Percentiles rank a stretch among this genome's conserved stretches.
phyloP scores from a whole-genome alignment of 2,329 filamentous ascomycete genomes.

The Ophiocordyceps camponoti-floridani region DNA sequence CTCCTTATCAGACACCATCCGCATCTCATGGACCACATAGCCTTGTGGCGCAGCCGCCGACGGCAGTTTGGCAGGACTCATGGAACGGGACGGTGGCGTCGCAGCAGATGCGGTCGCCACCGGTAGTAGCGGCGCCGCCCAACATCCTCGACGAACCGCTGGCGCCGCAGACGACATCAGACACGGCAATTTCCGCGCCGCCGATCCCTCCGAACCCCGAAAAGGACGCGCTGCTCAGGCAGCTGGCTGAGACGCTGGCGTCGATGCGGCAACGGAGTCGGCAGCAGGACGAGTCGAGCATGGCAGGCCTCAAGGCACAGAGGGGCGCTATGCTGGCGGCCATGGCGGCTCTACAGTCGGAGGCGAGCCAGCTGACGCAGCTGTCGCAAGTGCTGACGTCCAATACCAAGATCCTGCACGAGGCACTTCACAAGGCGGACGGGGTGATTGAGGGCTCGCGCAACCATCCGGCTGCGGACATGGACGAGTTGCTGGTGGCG shows the following conservation, averaged over 20 bases:
- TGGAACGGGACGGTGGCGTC: neutral
- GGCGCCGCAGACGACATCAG: conserved; percentile 28
- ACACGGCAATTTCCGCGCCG: conserved; percentile 44
- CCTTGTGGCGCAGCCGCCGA: conserved; percentile 6
- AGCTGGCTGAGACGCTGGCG: conserved; percentile 54
- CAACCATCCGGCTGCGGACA: conserved; percentile 49
- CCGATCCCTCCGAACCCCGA: conserved; percentile 92
- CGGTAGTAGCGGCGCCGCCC: conserved; percentile 13
- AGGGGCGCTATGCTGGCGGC: conserved; percentile 57
- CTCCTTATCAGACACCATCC: conserved; percentile 1
- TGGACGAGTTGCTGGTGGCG: conserved; percentile 85
- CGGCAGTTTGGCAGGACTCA: conserved; percentile 6
- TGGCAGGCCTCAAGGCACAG: conserved; percentile 64
- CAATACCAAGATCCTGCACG: conserved; percentile 64
- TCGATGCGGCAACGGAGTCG: conserved; percentile 51
- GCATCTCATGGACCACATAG: neutral
- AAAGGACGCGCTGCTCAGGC: conserved; percentile 70
- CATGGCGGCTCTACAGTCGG: conserved; percentile 50
- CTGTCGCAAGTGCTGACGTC: conserved; percentile 53
- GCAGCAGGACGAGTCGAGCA: conserved; percentile 53
- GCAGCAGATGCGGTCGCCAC: neutral
- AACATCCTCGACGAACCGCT: conserved; percentile 40
- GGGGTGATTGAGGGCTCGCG: conserved; percentile 56
- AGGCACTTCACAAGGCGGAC: conserved; percentile 64
- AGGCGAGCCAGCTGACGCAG: conserved; percentile 52